Evolutionary conservation across 352 stramenopile genomes (phyloP), one percentile per base, ranked within the genome.

Genomic region (Blastocystis sp.): DNA sequence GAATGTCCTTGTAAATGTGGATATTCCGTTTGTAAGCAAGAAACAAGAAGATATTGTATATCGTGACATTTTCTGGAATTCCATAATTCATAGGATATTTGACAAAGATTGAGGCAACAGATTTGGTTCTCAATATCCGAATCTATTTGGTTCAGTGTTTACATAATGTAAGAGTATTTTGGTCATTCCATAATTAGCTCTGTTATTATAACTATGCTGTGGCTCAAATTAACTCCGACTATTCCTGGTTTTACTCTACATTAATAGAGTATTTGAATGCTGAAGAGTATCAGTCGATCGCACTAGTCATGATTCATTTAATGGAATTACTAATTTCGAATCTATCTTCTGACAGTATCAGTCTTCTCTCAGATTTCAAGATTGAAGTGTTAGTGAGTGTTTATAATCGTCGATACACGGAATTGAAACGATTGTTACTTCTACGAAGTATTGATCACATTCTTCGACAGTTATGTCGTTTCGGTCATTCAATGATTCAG

Each of bases 61-160:
- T 63, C n/a, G 71, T 83, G 43, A 2, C 14, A 21, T 3, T 21
- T n/a, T 80, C 35, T 52, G 19, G 42, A 21, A 27, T 39, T 24
- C n/a, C 19, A 14, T 80, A 11, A 80, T 37, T 0, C 16, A 27
- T 51, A 83, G 71, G 58, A 42, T 66, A 83, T 27, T 29, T 83
- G 19, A 51, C 21, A 0, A 83, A 83, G 35, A 11, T 66, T 19
- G 54, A 83, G 21, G 71, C 52, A 21, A 3, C 27, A 1, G 71
- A 83, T 35, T 35, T 83, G 1, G 46, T 83, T 11, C 51, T 66
- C 21, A 57, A 66, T 37, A 29, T 65, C 4, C 71, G 29, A 16
- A 83, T 32, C 0, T 29, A 83, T 43, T 46, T 83, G 24, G 19
- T 83, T 6, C 27, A 37, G 7, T 51, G 27, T 35, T 37, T 83